Evolutionary conservation across 2,329 filamentous ascomycete species (phyloP).

Genomic region (Emmonsiellopsis sp.): DNA sequence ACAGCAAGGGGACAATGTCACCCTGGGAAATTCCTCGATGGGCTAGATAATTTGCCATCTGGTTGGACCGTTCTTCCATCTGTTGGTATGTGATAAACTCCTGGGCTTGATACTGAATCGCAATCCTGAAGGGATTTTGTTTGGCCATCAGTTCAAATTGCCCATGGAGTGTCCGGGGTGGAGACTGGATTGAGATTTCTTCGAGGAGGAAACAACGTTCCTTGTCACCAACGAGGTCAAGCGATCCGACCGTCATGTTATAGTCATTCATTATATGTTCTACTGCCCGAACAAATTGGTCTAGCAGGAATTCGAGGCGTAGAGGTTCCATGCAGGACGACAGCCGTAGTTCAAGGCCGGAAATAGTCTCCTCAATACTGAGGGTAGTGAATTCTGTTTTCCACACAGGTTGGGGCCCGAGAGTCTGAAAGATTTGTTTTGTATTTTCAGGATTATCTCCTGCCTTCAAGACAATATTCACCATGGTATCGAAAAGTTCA

Average conservation of each 20-base stretch:
- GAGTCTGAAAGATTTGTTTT: neutral
- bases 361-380: neutral
- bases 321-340: neutral
- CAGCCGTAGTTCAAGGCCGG: neutral
- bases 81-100: conserved; percentile 1
- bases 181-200: neutral
- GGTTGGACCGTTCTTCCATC: conserved; percentile 4
- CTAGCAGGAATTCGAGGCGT: neutral
- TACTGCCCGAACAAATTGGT: neutral
- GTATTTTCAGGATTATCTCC: neutral
- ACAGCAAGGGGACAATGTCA: conserved; percentile 15
- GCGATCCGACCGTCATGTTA: too few species aligned
- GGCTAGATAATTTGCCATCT: conserved; percentile 3
- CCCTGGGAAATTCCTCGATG: conserved; percentile 18
- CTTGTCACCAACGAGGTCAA: neutral
- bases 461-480: neutral
- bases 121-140: neutral
- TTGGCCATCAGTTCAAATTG: neutral
- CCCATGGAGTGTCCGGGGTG: neutral
- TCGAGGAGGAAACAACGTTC: neutral
- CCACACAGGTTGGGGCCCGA: too few species aligned
- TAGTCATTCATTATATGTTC: neutral
- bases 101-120: neutral
- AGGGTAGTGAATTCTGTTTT: too few species aligned
- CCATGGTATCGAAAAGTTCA: neutral